Percentiles rank a stretch among this genome's conserved stretches.
These are phyloP conservation scores for Penicillium psychrosexuale DNA, from an alignment of 2,329 filamentous ascomycete species.

Conservation along the genomic window DNA sequence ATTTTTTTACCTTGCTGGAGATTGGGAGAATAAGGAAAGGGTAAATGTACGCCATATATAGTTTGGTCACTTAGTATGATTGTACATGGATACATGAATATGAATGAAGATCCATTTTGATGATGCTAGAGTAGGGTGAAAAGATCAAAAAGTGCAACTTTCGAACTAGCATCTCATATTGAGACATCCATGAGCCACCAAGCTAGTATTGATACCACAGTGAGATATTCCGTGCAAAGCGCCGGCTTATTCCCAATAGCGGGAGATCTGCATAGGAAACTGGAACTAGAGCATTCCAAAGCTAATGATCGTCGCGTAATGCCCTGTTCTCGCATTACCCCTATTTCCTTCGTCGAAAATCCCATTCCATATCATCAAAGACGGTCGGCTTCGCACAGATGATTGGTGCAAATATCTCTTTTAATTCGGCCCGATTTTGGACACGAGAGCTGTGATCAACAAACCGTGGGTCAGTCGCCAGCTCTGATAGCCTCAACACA, in stretches of 20 bases:
- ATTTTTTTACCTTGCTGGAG: not conserved
- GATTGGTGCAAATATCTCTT: conserved; percentile 33
- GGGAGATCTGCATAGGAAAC: not conserved
- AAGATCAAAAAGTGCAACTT: not conserved
- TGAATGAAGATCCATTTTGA: not conserved
- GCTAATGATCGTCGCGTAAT: not conserved
- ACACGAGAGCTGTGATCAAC: conserved; percentile 62
- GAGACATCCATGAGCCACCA: not conserved
- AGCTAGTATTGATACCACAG: not conserved
- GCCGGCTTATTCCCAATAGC: not conserved
- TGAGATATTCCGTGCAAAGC: not conserved
- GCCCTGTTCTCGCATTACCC: not conserved
- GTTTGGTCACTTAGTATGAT: not conserved
- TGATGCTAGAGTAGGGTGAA: not conserved
- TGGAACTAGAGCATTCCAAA: not conserved
- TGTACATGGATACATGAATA: not conserved
- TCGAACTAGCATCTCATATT: not conserved
- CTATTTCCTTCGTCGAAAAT: conserved; percentile 1
- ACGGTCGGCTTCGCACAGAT: conserved; percentile 35
- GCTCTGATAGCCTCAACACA: conserved; percentile 56
- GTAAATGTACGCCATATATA: not conserved
- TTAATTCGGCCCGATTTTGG: conserved; percentile 44
- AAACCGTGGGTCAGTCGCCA: conserved; percentile 60
- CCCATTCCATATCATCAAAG: conserved; percentile 40
- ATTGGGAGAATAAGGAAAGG: not conserved